phyloP scores from a whole-genome alignment of 306 rosid genomes.

The Castanea sativa region DNA sequence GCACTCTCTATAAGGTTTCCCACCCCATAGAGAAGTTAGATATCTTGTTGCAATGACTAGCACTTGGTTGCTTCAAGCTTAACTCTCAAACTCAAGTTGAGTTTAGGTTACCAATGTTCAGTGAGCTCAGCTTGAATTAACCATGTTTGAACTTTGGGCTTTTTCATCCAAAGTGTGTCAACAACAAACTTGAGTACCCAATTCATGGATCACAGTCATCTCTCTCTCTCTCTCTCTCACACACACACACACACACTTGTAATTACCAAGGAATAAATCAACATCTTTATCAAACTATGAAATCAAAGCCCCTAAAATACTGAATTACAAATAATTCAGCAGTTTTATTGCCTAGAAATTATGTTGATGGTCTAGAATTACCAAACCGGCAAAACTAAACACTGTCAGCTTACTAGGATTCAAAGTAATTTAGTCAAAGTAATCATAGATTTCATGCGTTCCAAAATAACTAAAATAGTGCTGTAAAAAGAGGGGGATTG shows the following conservation, averaged over 20 bases:
- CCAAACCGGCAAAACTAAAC: background rate
- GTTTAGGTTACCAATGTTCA: background rate
- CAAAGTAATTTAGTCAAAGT: background rate
- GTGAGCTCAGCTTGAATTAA: background rate
- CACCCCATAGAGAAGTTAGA: too few relatives aligned
- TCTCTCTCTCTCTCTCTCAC: too few relatives aligned
- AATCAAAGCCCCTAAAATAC: background rate
- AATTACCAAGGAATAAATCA: background rate
- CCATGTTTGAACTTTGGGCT: background rate
- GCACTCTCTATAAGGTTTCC: too few relatives aligned
- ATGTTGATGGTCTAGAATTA: background rate
- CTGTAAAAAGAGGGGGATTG: slow-evolving; percentile 14
- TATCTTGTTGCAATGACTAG: too few relatives aligned
- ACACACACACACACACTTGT: background rate
- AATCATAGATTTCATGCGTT: background rate
- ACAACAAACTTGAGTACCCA: background rate
- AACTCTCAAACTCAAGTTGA: background rate
- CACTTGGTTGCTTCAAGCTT: background rate
- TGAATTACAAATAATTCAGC: background rate
- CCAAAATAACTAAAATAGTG: background rate
- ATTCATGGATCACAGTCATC: background rate
- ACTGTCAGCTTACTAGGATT: background rate
- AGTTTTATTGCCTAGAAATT: background rate
- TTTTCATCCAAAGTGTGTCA: background rate
- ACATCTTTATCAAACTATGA: background rate